phyloP scores from a whole-genome alignment of 1,284 basidiomycete genomes.

The Inonotus hispidus region DNA sequence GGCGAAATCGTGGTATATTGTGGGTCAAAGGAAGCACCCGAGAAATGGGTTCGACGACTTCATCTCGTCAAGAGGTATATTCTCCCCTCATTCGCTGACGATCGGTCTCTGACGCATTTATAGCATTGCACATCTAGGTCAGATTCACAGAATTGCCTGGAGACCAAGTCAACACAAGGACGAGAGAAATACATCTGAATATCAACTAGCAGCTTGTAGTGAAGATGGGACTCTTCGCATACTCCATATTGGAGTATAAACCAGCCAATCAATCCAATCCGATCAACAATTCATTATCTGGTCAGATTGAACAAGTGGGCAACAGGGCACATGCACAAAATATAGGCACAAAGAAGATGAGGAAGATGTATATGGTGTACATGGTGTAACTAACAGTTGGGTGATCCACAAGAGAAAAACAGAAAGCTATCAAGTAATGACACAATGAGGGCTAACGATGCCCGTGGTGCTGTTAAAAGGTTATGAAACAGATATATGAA shows the following conservation, averaged over 20 bases:
- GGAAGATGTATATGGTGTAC: constrained; percentile 58
- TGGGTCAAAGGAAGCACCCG: constrained; percentile 27
- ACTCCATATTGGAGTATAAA: constrained; percentile 22
- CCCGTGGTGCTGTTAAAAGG: constrained; percentile 46
- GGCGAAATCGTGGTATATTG: constrained; percentile 59
- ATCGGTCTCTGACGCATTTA: constrained; percentile 1
- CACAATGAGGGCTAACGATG: constrained; percentile 44
- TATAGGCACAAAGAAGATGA: constrained; percentile 22
- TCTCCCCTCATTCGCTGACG: not conserved
- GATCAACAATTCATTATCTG: not conserved
- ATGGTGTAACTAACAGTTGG: constrained; percentile 44
- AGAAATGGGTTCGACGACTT: constrained; percentile 45
- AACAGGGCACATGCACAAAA: constrained; percentile 1
- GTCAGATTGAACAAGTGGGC: not conserved
- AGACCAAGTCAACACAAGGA: constrained; percentile 33
- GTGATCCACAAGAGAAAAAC: constrained; percentile 28
- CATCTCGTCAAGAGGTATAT: constrained; percentile 44
- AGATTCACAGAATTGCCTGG: constrained; percentile 68
- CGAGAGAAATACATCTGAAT: constrained; percentile 14
- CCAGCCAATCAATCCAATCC: too few relatives aligned
- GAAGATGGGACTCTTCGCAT: constrained; percentile 61
- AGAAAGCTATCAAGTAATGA: constrained; percentile 53
- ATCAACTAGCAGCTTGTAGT: constrained; percentile 52
- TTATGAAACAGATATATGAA: constrained; percentile 51
- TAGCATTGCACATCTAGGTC: constrained; percentile 62